These are phyloP conservation scores for Lentinula sp. DNA, from an alignment of 768 basidiomycete species.

Conservation along the genomic window DNA sequence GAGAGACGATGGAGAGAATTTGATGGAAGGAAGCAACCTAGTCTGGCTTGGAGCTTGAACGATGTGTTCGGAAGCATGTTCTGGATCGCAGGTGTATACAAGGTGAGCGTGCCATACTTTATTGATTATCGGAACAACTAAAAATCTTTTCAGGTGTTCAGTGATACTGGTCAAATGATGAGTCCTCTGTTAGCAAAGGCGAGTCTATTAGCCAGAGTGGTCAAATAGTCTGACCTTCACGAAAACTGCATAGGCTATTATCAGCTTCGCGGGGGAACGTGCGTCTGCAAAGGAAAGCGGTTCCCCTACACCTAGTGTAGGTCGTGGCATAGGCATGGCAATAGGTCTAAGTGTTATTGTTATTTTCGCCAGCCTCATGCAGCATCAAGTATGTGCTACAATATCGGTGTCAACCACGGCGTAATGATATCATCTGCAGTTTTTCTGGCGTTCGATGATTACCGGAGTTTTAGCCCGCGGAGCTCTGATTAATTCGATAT, in stretches of 20 bases:
- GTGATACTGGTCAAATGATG: constrained; percentile 58
- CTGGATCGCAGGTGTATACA: constrained; percentile 59
- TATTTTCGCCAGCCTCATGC: constrained; percentile 46
- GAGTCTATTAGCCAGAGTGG: not conserved
- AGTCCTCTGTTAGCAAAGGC: constrained; percentile 58
- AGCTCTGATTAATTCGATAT: constrained; percentile 64
- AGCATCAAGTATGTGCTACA: constrained; percentile 46
- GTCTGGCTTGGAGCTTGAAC: constrained; percentile 55
- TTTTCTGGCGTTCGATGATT: constrained; percentile 67
- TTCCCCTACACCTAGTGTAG: constrained; percentile 30
- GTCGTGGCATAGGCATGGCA: constrained; percentile 54
- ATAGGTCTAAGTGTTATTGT: constrained; percentile 46
- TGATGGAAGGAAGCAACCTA: constrained; percentile 40
- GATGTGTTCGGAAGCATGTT: constrained; percentile 52
- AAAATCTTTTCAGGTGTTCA: constrained; percentile 37
- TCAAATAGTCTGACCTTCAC: not conserved
- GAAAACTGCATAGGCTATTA: constrained; percentile 38
- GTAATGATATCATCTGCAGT: constrained; percentile 25
- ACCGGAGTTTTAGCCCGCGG: constrained; percentile 61
- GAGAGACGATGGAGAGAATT: constrained; percentile 39
- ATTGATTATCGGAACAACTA: not conserved
- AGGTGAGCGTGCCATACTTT: constrained; percentile 25
- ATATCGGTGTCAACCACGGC: not conserved
- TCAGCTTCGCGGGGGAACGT: constrained; percentile 50
- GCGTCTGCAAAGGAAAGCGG: constrained; percentile 31